Conservation (phyloP, 2,329 filamentous ascomycete species). For the Nothophaeocryptopus gaeumannii region DNA sequence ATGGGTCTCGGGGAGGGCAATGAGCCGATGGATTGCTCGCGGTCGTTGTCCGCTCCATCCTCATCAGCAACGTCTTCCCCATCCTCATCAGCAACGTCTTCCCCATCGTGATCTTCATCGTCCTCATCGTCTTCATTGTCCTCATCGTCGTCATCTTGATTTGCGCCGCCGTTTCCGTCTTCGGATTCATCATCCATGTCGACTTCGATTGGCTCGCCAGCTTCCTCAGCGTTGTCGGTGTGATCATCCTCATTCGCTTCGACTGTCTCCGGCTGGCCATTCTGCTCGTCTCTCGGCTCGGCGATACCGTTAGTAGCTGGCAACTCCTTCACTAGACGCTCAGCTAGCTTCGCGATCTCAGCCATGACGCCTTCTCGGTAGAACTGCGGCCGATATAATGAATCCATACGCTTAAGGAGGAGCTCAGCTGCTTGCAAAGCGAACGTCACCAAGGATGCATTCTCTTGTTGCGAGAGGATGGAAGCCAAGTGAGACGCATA, state of each 20-base stretch:
- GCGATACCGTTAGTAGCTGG: conserved; percentile 9
- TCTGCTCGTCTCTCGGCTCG: conserved; percentile 23
- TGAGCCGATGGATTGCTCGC: conserved; percentile 54
- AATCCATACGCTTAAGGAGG: conserved; percentile 75
- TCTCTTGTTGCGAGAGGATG: conserved; percentile 92
- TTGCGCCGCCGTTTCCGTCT: conserved; percentile 44
- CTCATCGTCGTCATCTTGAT: conserved; percentile 44
- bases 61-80: conserved; percentile 55
- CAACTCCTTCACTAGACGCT: conserved; percentile 35
- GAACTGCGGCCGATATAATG: conserved; percentile 92
- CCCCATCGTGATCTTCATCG: conserved; percentile 27
- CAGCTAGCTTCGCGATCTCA: conserved; percentile 80
- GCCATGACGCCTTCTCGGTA: conserved; percentile 94
- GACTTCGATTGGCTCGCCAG: conserved; percentile 26
- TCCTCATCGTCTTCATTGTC: conserved; percentile 24
- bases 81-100: conserved; percentile 20
- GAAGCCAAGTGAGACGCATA: conserved; percentile 95
- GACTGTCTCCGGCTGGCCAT: conserved; percentile 40
- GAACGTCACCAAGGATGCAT: conserved; percentile 78
- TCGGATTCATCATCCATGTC: conserved; percentile 25
- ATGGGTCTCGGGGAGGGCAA: conserved; percentile 44
- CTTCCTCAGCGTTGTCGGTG: conserved; percentile 53
- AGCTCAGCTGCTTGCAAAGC: conserved; percentile 88
- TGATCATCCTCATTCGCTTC: conserved; percentile 43
- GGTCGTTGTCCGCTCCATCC: conserved; percentile 50